Percentiles rank a stretch among this genome's conserved stretches.
These are phyloP conservation scores for Thinopyrum elongatum DNA, from an alignment of 176 grass and related monocot species.

Conservation along the genomic window DNA sequence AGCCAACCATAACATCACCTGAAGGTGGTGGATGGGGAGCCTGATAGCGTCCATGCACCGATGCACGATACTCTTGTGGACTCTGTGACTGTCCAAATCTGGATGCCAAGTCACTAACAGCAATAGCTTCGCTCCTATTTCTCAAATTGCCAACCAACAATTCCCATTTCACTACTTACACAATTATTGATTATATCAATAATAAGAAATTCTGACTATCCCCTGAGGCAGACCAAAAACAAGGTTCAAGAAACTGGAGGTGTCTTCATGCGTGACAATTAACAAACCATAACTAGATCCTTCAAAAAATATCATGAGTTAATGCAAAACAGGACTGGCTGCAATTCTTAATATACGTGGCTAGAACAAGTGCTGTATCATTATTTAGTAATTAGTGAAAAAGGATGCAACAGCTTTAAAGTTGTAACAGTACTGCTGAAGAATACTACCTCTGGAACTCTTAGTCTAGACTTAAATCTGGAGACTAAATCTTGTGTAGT, in stretches of 20 bases:
- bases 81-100: background rate
- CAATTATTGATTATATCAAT: background rate
- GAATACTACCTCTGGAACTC: slow-evolving; percentile 59
- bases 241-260: background rate
- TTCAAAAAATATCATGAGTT: background rate
- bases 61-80: background rate
- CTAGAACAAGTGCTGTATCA: background rate
- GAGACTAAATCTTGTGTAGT: slow-evolving; percentile 92
- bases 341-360: background rate
- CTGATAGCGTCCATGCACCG: background rate
- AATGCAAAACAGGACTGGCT: background rate
- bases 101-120: background rate
- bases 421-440: background rate
- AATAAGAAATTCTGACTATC: background rate
- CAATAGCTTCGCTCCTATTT: background rate
- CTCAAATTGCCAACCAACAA: background rate
- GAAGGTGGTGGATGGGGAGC: background rate
- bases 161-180: background rate
- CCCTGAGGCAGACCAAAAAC: background rate
- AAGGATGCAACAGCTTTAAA: background rate
- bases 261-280: background rate
- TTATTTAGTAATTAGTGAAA: background rate
- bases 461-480: slow-evolving; percentile 91
- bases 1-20: background rate
- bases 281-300: background rate